Base-by-base conservation (phyloP, 805 yeast species). In the Myxozyma udenii region DNA sequence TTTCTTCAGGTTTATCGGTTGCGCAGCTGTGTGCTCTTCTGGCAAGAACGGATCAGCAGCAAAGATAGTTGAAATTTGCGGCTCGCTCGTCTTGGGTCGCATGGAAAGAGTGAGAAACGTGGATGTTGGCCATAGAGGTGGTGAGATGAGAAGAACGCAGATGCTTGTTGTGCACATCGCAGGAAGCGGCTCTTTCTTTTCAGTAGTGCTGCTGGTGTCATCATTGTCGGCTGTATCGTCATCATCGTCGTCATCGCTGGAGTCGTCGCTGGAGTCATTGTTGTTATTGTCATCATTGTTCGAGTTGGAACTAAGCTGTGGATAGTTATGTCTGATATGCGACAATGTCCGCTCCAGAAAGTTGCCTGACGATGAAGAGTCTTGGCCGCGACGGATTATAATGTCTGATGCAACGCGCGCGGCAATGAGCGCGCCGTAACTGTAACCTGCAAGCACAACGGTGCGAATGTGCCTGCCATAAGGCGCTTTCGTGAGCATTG, bases 371-470 rank as follows among this genome's bases (percentile, higher is more conserved):
- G 33, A 28, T 9, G 33, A 14, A 28, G 9, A 9, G 9, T 14
- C 33, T 28, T 9, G 12, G 9, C 14, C 14, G 14, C 33, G 33
- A 28, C 9, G 9, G 14, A 9, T 28, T 9, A 28, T 28, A 28
- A 28, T 23, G 4, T 47, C 51, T 21, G 36, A 41, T 6, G 49
- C 50, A 2, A 53, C 41, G 22, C 44, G 41, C 18, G 47, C 19
- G 12, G 54, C 47, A 22, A 55, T 42, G 7, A 55, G 35, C 18
- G 57, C 59, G 18, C 59, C 59, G 41, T 55, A 55, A 28, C 48
- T 40, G 26, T 55, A 55, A 6, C 59, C 59, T 2, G 44, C 48
- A 21, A 55, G 11, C 18, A 55, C 40, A 5, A 55, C 51, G 2
- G 53, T 46, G 32, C 43, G 41, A 22, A 55, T 48, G 7, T 39